phyloP scores from a whole-genome alignment of 2,329 filamentous ascomycete species.

The Dothideomycetes sp. region DNA sequence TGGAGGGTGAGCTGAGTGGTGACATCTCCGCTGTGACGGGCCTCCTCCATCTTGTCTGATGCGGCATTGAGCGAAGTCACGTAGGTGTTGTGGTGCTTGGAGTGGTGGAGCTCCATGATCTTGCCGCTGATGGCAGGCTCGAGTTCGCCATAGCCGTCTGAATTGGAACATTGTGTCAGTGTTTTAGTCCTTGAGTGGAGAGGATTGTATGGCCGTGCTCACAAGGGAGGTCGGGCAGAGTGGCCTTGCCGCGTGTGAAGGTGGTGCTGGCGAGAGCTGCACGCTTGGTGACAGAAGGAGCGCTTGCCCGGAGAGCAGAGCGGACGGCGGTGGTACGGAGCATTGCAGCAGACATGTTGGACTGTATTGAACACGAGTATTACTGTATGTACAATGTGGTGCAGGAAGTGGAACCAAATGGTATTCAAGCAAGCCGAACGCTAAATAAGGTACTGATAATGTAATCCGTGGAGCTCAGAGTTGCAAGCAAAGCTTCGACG shows the following conservation, averaged over 20 bases:
- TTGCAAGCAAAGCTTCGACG: too few relatives aligned
- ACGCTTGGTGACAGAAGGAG: slow-evolving; percentile 47
- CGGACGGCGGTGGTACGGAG: slow-evolving; percentile 62
- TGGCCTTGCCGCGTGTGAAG: slow-evolving; percentile 80
- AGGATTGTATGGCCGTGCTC: too few relatives aligned
- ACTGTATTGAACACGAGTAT: too few relatives aligned
- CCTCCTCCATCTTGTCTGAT: slow-evolving; percentile 56
- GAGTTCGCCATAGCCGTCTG: slow-evolving; percentile 94
- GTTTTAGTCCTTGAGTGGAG: too few relatives aligned
- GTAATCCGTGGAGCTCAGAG: too few relatives aligned
- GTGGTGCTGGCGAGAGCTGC: slow-evolving; percentile 59
- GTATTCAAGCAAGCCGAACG: slow-evolving; percentile 1
- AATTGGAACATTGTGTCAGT: not conserved
- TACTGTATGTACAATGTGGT: not conserved
- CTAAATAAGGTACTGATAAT: too few relatives aligned
- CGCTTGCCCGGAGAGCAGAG: slow-evolving; percentile 58
- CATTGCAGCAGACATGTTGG: slow-evolving; percentile 63
- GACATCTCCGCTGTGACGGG: slow-evolving; percentile 43
- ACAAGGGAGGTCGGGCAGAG: slow-evolving; percentile 81
- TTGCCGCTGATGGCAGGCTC: slow-evolving; percentile 74
- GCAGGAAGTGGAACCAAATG: not conserved
- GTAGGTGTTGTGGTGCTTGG: slow-evolving; percentile 89
- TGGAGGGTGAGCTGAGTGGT: slow-evolving; percentile 43
- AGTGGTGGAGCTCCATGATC: slow-evolving; percentile 95
- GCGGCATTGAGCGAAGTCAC: slow-evolving; percentile 81